A percentile compares a stretch with the other conserved stretches of the same genome.
phyloP scores from a whole-genome alignment of 345 rosid species.

The Moricandia arvensis region DNA sequence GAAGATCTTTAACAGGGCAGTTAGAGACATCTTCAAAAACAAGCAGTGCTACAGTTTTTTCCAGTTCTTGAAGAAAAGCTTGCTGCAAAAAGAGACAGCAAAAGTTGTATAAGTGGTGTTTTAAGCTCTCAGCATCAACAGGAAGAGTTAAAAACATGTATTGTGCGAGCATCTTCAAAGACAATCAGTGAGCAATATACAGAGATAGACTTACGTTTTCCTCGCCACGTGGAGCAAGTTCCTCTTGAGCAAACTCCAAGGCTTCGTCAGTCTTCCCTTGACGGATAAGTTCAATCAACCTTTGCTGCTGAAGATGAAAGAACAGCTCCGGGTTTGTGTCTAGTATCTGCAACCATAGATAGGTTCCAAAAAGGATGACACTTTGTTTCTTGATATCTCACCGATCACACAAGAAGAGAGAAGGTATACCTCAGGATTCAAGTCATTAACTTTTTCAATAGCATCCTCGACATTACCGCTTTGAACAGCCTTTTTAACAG shows the following conservation, averaged over 20 bases:
- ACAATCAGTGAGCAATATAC: background rate
- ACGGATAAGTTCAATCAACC: slow-evolving; percentile 90
- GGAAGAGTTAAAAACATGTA: background rate
- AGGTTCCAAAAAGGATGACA: background rate
- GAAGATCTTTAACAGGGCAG: slow-evolving; percentile 86
- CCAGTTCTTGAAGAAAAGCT: slow-evolving; percentile 91
- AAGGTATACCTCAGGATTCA: slow-evolving; percentile 76
- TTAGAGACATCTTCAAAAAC: slow-evolving; percentile 88
- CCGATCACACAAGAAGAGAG: background rate
- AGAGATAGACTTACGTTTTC: slow-evolving; percentile 58
- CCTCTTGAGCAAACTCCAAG: slow-evolving; percentile 97
- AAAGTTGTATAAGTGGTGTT: background rate
- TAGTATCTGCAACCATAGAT: slow-evolving; percentile 51
- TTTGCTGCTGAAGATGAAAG: slow-evolving; percentile 99
- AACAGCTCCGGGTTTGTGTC: slow-evolving; percentile 93
- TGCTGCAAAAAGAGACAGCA: slow-evolving; percentile 42
- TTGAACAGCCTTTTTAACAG: slow-evolving; percentile 96
- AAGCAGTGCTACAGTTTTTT: slow-evolving; percentile 84
- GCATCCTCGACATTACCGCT: slow-evolving; percentile 97
- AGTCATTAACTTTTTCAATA: slow-evolving; percentile 89
- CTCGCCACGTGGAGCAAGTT: slow-evolving; percentile 98
- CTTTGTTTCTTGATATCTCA: background rate
- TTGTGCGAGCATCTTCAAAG: no score
- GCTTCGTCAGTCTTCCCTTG: slow-evolving; percentile 92
- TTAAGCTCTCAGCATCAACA: background rate